Percentiles rank a stretch among this genome's conserved stretches.
These are phyloP conservation scores for Serendipita indica DNA, from an alignment of 768 basidiomycete species.

Conservation along the genomic window DNA sequence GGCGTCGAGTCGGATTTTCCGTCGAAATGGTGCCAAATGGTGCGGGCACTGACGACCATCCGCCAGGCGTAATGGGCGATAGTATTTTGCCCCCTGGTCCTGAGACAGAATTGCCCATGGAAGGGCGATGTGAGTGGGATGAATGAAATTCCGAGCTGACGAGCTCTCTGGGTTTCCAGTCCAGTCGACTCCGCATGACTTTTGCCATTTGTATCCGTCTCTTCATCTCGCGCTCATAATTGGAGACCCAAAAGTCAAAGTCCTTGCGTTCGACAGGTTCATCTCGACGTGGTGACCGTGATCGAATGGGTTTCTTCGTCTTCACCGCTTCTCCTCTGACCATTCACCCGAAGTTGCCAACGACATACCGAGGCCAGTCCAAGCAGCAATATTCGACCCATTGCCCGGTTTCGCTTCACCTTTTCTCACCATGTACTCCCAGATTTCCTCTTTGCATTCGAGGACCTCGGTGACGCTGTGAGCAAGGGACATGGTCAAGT, in stretches of 20 bases:
- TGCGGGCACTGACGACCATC: background rate
- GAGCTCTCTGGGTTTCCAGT: background rate
- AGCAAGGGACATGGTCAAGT: slow-evolving; percentile 49
- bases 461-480: slow-evolving; percentile 48
- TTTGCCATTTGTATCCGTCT: background rate
- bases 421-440: slow-evolving; percentile 52
- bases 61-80: background rate
- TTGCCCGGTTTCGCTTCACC: background rate
- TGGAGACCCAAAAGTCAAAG: background rate
- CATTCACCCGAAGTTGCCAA: background rate
- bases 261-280: background rate
- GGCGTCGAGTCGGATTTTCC: too few relatives aligned
- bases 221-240: background rate
- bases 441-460: slow-evolving; percentile 62
- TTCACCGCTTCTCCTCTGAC: background rate
- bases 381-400: background rate
- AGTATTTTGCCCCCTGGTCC: background rate
- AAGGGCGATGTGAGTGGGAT: background rate
- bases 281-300: background rate
- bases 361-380: background rate
- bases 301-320: background rate
- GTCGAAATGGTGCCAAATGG: background rate
- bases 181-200: background rate
- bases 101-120: background rate
- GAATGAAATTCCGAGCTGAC: background rate